Conservation (phyloP, 208 protist genomes). For the Entamoeba dispar region DNA sequence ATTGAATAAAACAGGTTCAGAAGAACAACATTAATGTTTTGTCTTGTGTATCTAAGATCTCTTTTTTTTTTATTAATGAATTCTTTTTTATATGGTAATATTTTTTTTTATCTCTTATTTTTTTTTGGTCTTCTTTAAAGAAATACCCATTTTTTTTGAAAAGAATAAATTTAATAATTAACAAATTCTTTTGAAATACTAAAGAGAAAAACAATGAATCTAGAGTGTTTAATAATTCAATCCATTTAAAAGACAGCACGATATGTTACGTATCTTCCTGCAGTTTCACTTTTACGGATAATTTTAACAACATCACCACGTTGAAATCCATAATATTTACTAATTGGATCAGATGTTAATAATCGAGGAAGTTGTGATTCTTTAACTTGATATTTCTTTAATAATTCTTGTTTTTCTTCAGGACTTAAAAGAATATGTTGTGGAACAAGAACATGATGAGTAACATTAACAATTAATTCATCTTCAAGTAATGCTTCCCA, state of each 20-base stretch:
- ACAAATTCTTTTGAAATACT: too few relatives aligned
- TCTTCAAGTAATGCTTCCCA: conserved; percentile 73
- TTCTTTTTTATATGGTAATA: too few relatives aligned
- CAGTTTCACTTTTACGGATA: conserved; percentile 9
- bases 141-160: too few relatives aligned
- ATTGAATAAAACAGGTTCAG: background rate
- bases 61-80: too few relatives aligned
- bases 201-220: too few relatives aligned
- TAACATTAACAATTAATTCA: conserved; percentile 83
- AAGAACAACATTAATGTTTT: too few relatives aligned
- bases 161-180: too few relatives aligned
- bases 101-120: too few relatives aligned
- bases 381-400: background rate
- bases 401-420: conserved; percentile 30
- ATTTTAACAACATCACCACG: conserved; percentile 13
- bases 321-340: conserved; percentile 4
- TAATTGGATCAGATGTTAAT: conserved; percentile 13
- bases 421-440: conserved; percentile 61
- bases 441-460: conserved; percentile 77
- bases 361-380: conserved; percentile 17
- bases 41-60: too few relatives aligned
- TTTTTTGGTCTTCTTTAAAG: too few relatives aligned
- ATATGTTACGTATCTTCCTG: conserved; percentile 17
- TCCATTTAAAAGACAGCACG: background rate
- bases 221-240: background rate